Base-by-base conservation (phyloP, 805 yeast species). In the Myxozyma lipomycoides region DNA sequence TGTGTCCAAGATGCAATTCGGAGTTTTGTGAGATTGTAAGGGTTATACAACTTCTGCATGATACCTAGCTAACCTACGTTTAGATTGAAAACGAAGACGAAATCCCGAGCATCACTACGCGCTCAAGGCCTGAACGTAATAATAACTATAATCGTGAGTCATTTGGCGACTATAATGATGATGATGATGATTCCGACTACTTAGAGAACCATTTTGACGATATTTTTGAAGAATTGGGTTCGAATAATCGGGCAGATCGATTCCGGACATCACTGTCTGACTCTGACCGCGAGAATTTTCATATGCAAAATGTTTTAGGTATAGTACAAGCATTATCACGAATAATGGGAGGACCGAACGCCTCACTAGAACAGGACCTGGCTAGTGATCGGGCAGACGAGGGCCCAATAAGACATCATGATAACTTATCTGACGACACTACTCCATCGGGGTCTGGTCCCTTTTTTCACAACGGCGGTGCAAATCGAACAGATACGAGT, bases 101-200 rank as follows among this genome's bases (percentile, higher is more conserved):
- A 28, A n/a, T n/a, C n/a, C n/a, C n/a, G n/a, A n/a, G n/a, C n/a
- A n/a, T n/a, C n/a, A n/a, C n/a, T n/a, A n/a, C n/a, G n/a, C n/a
- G n/a, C n/a, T n/a, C n/a, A n/a, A n/a, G n/a, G n/a, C n/a, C n/a
- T n/a, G n/a, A n/a, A n/a, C n/a, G n/a, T n/a, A n/a, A n/a, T n/a
- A n/a, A n/a, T n/a, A n/a, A n/a, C n/a, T n/a, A n/a, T n/a, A n/a
- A n/a, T n/a, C n/a, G n/a, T n/a, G n/a, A n/a, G n/a, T n/a, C n/a
- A n/a, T n/a, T n/a, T n/a, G n/a, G n/a, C n/a, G n/a, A n/a, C n/a
- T n/a, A 51, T 57, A 40, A 59, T 53, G 48, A 39, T 4, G 48
- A 49, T 52, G 78, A 75, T 51, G 79, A 75, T 28, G 79, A 69
- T 21, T 71, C 63, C 34, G 57, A 48, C 59, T 34, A 70, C 45